Evolutionary conservation across 495 filamentous ascomycete genomes (phyloP), one percentile per base, ranked within the genome.

Genomic region (Hypoxylon trugodes): DNA sequence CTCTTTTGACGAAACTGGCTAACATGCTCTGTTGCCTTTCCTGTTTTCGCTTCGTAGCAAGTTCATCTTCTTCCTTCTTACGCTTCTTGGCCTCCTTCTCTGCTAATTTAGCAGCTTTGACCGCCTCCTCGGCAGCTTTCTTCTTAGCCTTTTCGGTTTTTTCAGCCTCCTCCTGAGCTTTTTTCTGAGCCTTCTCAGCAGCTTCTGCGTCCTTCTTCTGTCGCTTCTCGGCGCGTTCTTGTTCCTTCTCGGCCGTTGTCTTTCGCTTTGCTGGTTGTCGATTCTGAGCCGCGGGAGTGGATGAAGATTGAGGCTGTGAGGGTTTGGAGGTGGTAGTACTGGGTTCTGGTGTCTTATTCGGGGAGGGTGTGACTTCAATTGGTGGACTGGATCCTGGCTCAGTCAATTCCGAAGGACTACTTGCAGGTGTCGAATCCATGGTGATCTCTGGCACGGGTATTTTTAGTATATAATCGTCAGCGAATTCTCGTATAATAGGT

Each of bases 21-120:
- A 86, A 88, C 48, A 69, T 61, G 55, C 77, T 83, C 61, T 69
- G 79, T 70, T 86, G 88, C 59, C 88, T 89, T 46, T 87, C 84
- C 47, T 89, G 84, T 57, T 82, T 87, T 18, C 81, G 65, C 74
- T 78, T 59, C 4, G 55, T 50, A 0, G 65, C 65, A 24, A 56
- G 63, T 10, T 71, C 67, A 68, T 84, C 85, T 74, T 90, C 81
- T 48, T 85, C 77, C 36, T 84, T 79, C 61, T 82, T 81, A 32
- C 72, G 55, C 54, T 50, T 65, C 63, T 74, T 71, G 37, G 69
- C 64, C 55, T 69, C 74, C 30, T 75, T 72, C 53, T 73, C 65
- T 48, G 79, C 69, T 66, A 70, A 28, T 70, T 73, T 59, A 55
- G 76, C 70, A 32, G 60, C 74, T 37, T 77, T 76, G 30, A 72